Base-by-base conservation (phyloP, 2,329 filamentous ascomycete genomes). In the Stemphylium lycopersici region DNA sequence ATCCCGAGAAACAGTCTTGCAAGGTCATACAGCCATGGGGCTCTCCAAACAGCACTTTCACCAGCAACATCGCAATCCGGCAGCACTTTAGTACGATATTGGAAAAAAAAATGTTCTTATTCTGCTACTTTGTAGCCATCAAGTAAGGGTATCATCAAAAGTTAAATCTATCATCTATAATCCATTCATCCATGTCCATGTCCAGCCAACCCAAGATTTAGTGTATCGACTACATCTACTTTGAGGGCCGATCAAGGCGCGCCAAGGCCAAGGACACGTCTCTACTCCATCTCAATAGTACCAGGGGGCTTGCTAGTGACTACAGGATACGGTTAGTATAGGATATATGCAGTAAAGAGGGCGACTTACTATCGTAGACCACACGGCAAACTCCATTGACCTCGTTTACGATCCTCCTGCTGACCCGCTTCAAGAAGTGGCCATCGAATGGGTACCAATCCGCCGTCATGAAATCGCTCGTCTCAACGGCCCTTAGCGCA, bases 401-500 rank as follows among this genome's bases (percentile, higher is more conserved):
- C 76, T 91, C 86, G 67, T 91, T 93, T 55, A 90, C 84, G 66
- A 93, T 93, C 55, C 87, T 80, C 12, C 80, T 83, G 40, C 82
- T 83, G 29, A 92, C 86, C 55, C 79, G 78, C 75, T 85, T 84
- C 58, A 93, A 79, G 69, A 92, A 87, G 16, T 81, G 79, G 61
- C 83, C 82, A 48, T 83, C 78, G 67, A 91, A 90, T 48, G 84
- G 80, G 74, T 84, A 92, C 56, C 84, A 83, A 70, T 90, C 84
- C 20, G 88, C 89, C 2, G 83, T 90, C 90, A 93, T 93, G 74
- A 90, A 90, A 62, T 90, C 86, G 3, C 78, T 81, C 49, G 81
- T 88, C 67, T 83, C 79, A 3, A 89, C 85, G 2, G 86, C 87
- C 54, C 87, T 76, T 33, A 88, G 73, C 40, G 83, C 80, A 66